Conservation (phyloP, 805 yeast species). For the Myxozyma mucilagina region DNA sequence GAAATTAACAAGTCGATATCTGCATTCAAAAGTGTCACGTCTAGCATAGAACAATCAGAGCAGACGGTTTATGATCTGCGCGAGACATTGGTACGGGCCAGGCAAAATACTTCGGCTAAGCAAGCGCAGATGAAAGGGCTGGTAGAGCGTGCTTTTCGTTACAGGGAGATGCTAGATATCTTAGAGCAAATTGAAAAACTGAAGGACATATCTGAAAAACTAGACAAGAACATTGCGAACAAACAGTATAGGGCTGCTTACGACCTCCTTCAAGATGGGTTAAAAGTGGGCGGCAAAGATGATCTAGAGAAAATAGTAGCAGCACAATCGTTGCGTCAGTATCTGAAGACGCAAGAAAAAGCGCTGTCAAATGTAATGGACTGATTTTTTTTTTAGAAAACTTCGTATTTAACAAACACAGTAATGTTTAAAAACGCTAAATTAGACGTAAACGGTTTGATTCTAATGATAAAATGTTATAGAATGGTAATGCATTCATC, state of each 20-base stretch:
- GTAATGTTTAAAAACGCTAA: too few species aligned
- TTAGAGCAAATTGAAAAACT: conserved; percentile 66
- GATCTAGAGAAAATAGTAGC: conserved; percentile 39
- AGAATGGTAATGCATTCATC: too few species aligned
- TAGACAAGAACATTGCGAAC: conserved; percentile 68
- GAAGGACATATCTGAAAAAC: conserved; percentile 56
- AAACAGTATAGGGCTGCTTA: conserved; percentile 70
- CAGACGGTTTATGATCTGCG: conserved; percentile 52
- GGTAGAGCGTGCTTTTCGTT: conserved; percentile 60
- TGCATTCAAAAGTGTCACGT: conserved; percentile 70
- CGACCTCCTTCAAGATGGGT: conserved; percentile 50
- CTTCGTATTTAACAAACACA: too few species aligned
- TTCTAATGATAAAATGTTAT: too few species aligned
- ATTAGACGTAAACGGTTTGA: too few species aligned
- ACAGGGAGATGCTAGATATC: conserved; percentile 68
- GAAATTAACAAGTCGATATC: conserved; percentile 85
- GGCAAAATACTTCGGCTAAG: conserved; percentile 53
- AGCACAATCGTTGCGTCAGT: conserved; percentile 37
- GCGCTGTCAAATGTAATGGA: conserved; percentile 19
- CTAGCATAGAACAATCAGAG: conserved; percentile 66
- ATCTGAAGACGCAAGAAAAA: conserved; percentile 21
- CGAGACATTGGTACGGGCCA: conserved; percentile 51
- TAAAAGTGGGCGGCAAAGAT: conserved; percentile 39
- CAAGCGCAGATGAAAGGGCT: conserved; percentile 62
- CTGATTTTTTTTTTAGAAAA: background rate